Conservation (phyloP, 169 alveolate species). For the Babesia ovata region DNA sequence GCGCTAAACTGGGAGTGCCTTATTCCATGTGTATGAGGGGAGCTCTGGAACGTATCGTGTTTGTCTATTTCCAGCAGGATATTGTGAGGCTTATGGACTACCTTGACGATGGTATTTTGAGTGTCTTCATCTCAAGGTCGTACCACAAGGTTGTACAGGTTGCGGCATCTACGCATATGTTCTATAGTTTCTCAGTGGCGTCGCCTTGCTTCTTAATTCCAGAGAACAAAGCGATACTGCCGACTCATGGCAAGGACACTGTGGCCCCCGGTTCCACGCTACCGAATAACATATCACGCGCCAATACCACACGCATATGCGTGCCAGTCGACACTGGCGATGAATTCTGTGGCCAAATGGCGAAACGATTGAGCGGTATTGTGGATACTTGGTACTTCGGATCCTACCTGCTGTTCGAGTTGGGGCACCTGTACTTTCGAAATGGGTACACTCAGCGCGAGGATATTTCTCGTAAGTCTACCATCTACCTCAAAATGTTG, state of each 20-base stretch:
- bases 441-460: constrained; percentile 68
- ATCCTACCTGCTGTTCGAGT: constrained; percentile 66
- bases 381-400: constrained; percentile 71
- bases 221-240: constrained; percentile 71
- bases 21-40: constrained; percentile 71
- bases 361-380: constrained; percentile 13
- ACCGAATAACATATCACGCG: constrained; percentile 1
- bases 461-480: constrained; percentile 23
- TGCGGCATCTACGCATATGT: constrained; percentile 72
- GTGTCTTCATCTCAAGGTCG: constrained; percentile 80
- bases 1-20: constrained; percentile 44
- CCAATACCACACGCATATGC: not conserved
- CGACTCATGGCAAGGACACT: not conserved
- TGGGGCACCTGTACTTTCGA: constrained; percentile 71
- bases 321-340: constrained; percentile 3
- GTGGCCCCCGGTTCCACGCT: constrained; percentile 24
- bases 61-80: constrained; percentile 80
- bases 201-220: constrained; percentile 71
- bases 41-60: constrained; percentile 68
- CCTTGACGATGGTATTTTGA: constrained; percentile 82
- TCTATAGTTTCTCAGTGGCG: constrained; percentile 69
- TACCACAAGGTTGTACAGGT: constrained; percentile 82
- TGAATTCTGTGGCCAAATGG: constrained; percentile 19
- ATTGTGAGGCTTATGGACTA: constrained; percentile 76
- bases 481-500: constrained; percentile 60